Percentiles rank a stretch among this genome's conserved stretches.
Conservation (phyloP, 345 rosid species). For the Pugionium dolabratum region DNA sequence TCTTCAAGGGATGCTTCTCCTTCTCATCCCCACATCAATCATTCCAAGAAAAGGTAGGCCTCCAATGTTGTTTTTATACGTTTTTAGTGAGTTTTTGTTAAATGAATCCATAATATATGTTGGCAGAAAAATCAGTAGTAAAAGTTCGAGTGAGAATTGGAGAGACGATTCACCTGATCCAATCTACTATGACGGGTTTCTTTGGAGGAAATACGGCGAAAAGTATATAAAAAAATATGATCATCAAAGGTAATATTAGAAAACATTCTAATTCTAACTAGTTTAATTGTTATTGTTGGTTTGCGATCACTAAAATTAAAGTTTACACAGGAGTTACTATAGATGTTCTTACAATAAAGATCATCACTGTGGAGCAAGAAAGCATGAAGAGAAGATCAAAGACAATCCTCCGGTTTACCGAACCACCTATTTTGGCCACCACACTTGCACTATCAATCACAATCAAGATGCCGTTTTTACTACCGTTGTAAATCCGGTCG, state of each 20-base stretch:
- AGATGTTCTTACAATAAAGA: constrained; percentile 39
- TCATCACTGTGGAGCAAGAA: constrained; percentile 36
- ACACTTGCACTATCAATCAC: constrained; percentile 28
- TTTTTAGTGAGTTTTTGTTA: not conserved
- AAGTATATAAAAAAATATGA: constrained; percentile 21
- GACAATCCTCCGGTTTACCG: constrained; percentile 43
- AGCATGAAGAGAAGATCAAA: constrained; percentile 39
- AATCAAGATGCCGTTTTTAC: not conserved
- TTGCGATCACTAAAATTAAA: not conserved
- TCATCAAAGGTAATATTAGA: constrained; percentile 29
- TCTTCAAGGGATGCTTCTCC: constrained; percentile 23
- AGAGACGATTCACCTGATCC: constrained; percentile 41
- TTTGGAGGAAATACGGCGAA: constrained; percentile 41
- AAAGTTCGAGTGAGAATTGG: constrained; percentile 27
- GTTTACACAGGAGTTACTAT: constrained; percentile 34
- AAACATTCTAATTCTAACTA: not conserved
- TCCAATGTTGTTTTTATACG: not conserved
- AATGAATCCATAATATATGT: not conserved
- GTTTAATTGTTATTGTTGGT: not conserved
- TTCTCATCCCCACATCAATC: constrained; percentile 1
- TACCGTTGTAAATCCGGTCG: not conserved
- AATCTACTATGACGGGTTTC: constrained; percentile 30
- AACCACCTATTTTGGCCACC: constrained; percentile 42
- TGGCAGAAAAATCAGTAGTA: constrained; percentile 28
- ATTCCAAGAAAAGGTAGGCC: constrained; percentile 33